These are phyloP conservation scores for Digitaria exilis DNA, from an alignment of 202 grass and related monocot species.

Conservation along the genomic window DNA sequence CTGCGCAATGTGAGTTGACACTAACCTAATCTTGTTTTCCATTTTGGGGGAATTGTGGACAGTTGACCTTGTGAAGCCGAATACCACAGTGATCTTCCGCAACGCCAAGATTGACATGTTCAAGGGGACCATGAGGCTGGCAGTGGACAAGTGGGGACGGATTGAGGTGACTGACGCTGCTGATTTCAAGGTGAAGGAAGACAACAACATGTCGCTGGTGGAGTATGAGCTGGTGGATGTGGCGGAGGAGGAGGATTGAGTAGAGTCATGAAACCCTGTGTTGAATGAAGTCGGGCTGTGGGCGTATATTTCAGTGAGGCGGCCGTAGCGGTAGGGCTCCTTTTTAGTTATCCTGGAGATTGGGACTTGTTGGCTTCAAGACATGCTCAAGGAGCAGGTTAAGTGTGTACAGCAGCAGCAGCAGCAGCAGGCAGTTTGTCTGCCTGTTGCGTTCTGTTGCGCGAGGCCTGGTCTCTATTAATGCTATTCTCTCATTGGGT, in stretches of 20 bases:
- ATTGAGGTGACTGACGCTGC: slow-evolving; percentile 60
- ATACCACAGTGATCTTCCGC: slow-evolving; percentile 69
- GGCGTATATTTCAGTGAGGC: slow-evolving; percentile 41
- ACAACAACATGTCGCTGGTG: slow-evolving; percentile 72
- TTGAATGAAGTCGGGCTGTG: slow-evolving; percentile 10
- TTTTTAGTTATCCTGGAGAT: slow-evolving; percentile 26
- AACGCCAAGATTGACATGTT: slow-evolving; percentile 93
- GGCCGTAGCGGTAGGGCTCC: slow-evolving; percentile 32
- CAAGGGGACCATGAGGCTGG: slow-evolving; percentile 81
- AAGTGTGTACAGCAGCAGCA: slow-evolving; percentile 21
- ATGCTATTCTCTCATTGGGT: background rate
- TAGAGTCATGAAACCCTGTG: background rate
- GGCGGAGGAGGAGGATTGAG: slow-evolving; percentile 38
- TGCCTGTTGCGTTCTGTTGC: slow-evolving; percentile 1
- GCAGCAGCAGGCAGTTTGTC: background rate
- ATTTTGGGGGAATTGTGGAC: slow-evolving; percentile 1
- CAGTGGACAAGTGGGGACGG: slow-evolving; percentile 86
- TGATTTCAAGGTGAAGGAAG: slow-evolving; percentile 65
- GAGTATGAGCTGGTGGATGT: slow-evolving; percentile 87
- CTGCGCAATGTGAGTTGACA: background rate
- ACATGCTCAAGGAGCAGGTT: slow-evolving; percentile 21
- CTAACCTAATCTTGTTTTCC: background rate
- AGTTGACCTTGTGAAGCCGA: slow-evolving; percentile 72
- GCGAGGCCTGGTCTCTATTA: background rate
- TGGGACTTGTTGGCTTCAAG: slow-evolving; percentile 19